Evolutionary conservation across 176 grass and related monocot species (phyloP).

Genomic region (Eragrostis curvula): DNA sequence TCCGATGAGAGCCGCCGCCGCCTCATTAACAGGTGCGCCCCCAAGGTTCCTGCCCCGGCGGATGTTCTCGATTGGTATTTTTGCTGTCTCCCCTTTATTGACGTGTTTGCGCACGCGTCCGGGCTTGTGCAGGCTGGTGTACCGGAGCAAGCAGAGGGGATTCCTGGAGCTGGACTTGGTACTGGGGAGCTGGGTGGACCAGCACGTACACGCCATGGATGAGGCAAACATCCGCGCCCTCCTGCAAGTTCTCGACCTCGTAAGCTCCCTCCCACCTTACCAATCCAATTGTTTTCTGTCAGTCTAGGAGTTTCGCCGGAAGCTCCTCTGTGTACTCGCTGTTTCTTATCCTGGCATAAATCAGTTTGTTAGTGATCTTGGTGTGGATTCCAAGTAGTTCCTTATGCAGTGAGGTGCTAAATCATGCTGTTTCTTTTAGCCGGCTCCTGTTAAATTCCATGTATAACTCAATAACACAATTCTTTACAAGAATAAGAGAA

Average conservation of each 20-base stretch:
- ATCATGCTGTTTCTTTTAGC: not conserved
- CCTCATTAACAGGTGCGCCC: slow-evolving; percentile 74
- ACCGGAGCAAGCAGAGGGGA: slow-evolving; percentile 90
- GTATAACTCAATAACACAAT: not conserved
- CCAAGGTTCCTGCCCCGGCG: too few relatives aligned
- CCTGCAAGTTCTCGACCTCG: slow-evolving; percentile 86
- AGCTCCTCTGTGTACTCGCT: not conserved
- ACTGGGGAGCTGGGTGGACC: slow-evolving; percentile 87
- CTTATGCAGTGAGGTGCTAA: not conserved
- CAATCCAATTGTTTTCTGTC: not conserved
- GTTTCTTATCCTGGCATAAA: not conserved
- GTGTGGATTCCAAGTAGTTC: not conserved
- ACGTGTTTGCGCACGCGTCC: not conserved
- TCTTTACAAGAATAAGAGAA: not conserved
- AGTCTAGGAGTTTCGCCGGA: not conserved
- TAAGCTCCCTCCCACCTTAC: slow-evolving; percentile 25
- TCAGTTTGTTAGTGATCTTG: not conserved
- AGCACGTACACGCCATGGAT: slow-evolving; percentile 76
- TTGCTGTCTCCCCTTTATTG: not conserved
- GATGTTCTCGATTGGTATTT: not conserved
- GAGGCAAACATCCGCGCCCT: slow-evolving; percentile 76
- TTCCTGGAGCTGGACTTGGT: slow-evolving; percentile 95
- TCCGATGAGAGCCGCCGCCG: slow-evolving; percentile 83
- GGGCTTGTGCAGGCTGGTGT: slow-evolving; percentile 61
- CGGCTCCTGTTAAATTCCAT: not conserved